Evolutionary conservation across 2,329 filamentous ascomycete genomes (phyloP).

Genomic region (Capronia epimyces): DNA sequence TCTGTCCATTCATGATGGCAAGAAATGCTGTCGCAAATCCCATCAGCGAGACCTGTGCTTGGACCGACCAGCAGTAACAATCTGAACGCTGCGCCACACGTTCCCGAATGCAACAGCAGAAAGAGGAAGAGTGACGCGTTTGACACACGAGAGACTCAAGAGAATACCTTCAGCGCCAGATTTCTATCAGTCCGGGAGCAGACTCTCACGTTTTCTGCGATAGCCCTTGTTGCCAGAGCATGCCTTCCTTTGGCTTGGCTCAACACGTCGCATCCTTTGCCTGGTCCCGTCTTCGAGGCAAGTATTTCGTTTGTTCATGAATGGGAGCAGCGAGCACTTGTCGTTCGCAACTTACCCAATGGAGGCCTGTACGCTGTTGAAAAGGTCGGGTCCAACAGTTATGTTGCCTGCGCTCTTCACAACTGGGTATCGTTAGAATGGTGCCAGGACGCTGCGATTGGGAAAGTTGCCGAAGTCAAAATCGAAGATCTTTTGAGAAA

Average conservation of each 20-base stretch:
- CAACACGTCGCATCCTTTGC: conserved; percentile 4
- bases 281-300: conserved; percentile 19
- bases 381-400: conserved; percentile 15
- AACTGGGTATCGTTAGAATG: conserved; percentile 24
- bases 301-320: conserved; percentile 14
- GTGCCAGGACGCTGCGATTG: conserved; percentile 22
- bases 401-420: conserved; percentile 18
- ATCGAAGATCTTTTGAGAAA: conserved; percentile 16
- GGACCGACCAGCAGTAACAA: conserved; percentile 8
- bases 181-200: conserved; percentile 4
- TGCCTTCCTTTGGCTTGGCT: conserved; percentile 27
- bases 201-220: conserved; percentile 13
- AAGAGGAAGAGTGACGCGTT: conserved; percentile 22
- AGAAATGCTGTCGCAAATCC: conserved; percentile 16
- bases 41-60: conserved; percentile 7
- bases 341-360: conserved; percentile 21
- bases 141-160: conserved; percentile 4
- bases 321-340: conserved; percentile 23
- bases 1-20: conserved; percentile 23
- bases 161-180: conserved; percentile 8
- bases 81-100: conserved; percentile 9
- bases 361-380: conserved; percentile 27
- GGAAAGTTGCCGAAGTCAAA: conserved; percentile 15
- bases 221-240: conserved; percentile 24
- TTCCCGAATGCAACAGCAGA: neutral